phyloP scores from a whole-genome alignment of 805 yeast species.

The Yarrowia sp. region DNA sequence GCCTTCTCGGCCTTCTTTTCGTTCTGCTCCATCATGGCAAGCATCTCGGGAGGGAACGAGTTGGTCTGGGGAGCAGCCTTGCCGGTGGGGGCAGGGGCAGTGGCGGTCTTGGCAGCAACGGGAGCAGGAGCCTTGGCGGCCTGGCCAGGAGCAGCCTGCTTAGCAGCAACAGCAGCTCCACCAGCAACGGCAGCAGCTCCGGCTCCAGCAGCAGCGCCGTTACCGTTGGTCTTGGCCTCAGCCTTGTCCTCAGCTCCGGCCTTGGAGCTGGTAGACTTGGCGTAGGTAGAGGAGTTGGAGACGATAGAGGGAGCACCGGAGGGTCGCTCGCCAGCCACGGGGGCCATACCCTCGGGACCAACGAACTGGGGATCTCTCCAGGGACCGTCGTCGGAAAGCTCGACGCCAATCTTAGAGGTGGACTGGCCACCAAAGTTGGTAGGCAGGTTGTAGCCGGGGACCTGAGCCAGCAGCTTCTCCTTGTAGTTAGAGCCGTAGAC shows the following conservation, averaged over 20 bases:
- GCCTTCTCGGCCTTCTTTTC: conserved; percentile 3
- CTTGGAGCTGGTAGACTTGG: conserved; percentile 1
- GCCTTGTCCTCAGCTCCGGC: background rate
- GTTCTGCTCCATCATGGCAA: conserved; percentile 17
- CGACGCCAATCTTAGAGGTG: conserved; percentile 68
- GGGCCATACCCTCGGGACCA: conserved; percentile 96
- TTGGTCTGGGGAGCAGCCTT: conserved; percentile 22
- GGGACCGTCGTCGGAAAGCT: conserved; percentile 89
- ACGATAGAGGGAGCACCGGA: conserved; percentile 16
- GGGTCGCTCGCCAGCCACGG: conserved; percentile 37
- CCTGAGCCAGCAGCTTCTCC: conserved; percentile 82
- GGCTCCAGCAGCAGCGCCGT: conserved; percentile 7
- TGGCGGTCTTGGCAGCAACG: background rate
- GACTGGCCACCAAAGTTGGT: conserved; percentile 84
- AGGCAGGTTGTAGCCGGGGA: conserved; percentile 91
- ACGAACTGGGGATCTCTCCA: conserved; percentile 89
- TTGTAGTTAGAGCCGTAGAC: conserved; percentile 77
- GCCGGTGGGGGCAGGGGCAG: conserved; percentile 25
- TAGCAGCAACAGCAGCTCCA: background rate
- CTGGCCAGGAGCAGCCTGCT: conserved; percentile 2
- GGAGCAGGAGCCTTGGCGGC: conserved; percentile 3
- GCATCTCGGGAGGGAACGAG: conserved; percentile 22
- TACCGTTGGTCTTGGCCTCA: conserved; percentile 2
- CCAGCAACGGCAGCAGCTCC: conserved; percentile 9
- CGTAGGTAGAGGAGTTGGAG: conserved; percentile 19